A percentile compares a stretch with the other conserved stretches of the same genome.
These are phyloP conservation scores for Henckelia pumila DNA, from an alignment of 257 asterid species.

Conservation along the genomic window DNA sequence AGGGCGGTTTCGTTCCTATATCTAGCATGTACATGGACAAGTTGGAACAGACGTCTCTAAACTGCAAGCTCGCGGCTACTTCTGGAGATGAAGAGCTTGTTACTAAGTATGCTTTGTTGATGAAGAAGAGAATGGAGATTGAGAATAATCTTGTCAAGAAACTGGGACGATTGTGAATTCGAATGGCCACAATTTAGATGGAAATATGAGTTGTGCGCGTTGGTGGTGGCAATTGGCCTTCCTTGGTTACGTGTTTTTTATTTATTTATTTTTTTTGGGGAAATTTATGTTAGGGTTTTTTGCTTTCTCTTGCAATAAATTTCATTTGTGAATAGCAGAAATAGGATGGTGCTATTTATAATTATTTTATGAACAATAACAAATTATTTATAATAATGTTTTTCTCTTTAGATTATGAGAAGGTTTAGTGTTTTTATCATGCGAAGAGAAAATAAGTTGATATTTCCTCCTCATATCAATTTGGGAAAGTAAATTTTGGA, in stretches of 20 bases:
- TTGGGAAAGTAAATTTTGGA: no score
- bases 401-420: no score
- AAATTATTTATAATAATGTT: no score
- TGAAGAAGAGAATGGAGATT: constrained; percentile 77
- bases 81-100: constrained; percentile 53
- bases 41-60: constrained; percentile 65
- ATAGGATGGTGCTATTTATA: background rate
- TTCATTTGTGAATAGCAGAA: no score
- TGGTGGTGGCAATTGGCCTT: background rate
- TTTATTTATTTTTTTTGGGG: no score
- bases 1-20: constrained; percentile 57
- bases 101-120: constrained; percentile 53
- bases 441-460: no score
- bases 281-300: no score
- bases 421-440: no score
- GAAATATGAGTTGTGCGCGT: background rate
- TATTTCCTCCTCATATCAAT: no score
- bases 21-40: constrained; percentile 57
- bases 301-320: background rate
- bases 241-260: no score
- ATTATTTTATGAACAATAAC: background rate
- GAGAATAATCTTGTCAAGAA: constrained; percentile 65
- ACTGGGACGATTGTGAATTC: constrained; percentile 49
- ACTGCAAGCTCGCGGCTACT: constrained; percentile 52
- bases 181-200: background rate